A percentile compares a stretch with the other conserved stretches of the same genome.
phyloP scores from a whole-genome alignment of 2,329 filamentous ascomycete species.

The Scedosporium aurantiacum region DNA sequence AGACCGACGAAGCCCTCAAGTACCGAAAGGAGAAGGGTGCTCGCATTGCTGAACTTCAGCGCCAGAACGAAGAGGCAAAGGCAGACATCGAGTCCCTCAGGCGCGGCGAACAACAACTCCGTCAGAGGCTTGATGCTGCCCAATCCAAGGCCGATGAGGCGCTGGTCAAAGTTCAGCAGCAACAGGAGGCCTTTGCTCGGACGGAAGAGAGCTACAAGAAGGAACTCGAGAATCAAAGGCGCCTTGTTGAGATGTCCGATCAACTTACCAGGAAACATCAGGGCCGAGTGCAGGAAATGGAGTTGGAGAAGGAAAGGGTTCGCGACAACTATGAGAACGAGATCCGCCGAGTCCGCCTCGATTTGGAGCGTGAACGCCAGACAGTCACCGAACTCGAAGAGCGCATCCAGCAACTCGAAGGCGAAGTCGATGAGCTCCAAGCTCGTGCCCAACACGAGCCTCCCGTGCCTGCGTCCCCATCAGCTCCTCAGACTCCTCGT shows the following conservation, averaged over 20 bases:
- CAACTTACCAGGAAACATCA: constrained; percentile 64
- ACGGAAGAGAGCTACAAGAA: constrained; percentile 80
- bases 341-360: constrained; percentile 42
- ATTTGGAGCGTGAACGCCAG: constrained; percentile 44
- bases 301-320: constrained; percentile 46
- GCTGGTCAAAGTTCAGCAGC: constrained; percentile 68
- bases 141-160: constrained; percentile 81
- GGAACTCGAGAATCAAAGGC: constrained; percentile 69
- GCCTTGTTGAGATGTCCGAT: constrained; percentile 73
- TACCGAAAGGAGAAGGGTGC: constrained; percentile 92
- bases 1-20: constrained; percentile 75
- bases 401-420: constrained; percentile 37
- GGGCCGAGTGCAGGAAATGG: constrained; percentile 58
- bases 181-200: constrained; percentile 71
- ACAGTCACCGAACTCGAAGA: constrained; percentile 35
- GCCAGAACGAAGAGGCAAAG: constrained; percentile 74
- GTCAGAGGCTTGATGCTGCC: constrained; percentile 70
- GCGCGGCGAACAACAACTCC: constrained; percentile 68
- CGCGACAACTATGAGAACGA: constrained; percentile 56
- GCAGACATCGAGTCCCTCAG: constrained; percentile 67
- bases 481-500: constrained; percentile 49
- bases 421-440: constrained; percentile 42
- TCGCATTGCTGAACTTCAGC: constrained; percentile 77
- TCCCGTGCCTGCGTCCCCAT: constrained; percentile 23
- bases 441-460: constrained; percentile 33